Conservation (phyloP, 495 filamentous ascomycete species). For the Aspergillus ellipticus region DNA sequence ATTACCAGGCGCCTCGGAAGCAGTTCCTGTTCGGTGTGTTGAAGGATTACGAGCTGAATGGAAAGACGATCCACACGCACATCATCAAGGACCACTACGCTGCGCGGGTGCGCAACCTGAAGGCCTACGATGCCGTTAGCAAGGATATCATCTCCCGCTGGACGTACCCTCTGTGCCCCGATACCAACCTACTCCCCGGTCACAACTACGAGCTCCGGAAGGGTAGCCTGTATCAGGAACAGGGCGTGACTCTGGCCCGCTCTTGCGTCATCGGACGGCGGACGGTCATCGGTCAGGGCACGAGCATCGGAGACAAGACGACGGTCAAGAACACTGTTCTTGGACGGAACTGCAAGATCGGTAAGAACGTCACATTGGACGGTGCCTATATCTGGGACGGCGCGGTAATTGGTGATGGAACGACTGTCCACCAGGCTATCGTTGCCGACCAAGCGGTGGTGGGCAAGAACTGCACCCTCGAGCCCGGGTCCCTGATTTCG, state of each 20-base stretch:
- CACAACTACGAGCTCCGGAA: slow-evolving; percentile 69
- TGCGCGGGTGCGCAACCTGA: slow-evolving; percentile 76
- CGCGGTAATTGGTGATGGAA: slow-evolving; percentile 67
- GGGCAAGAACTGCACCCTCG: slow-evolving; percentile 64
- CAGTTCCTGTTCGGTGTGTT: slow-evolving; percentile 89
- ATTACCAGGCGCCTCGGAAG: slow-evolving; percentile 83
- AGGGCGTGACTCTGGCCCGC: slow-evolving; percentile 67
- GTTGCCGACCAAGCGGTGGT: slow-evolving; percentile 67
- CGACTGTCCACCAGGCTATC: slow-evolving; percentile 67
- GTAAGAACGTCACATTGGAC: slow-evolving; percentile 72
- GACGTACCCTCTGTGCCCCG: slow-evolving; percentile 91
- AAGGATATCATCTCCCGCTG: slow-evolving; percentile 82
- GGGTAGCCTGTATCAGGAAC: slow-evolving; percentile 66
- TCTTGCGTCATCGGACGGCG: slow-evolving; percentile 61
- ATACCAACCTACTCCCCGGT: slow-evolving; percentile 74
- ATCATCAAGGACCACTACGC: slow-evolving; percentile 75
- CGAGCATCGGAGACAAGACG: slow-evolving; percentile 69
- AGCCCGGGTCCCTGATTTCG: slow-evolving; percentile 73
- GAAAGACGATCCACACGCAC: slow-evolving; percentile 91
- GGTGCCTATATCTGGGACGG: slow-evolving; percentile 91
- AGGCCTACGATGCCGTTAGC: slow-evolving; percentile 88
- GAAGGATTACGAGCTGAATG: slow-evolving; percentile 95
- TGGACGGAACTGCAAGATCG: slow-evolving; percentile 79
- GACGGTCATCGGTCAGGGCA: slow-evolving; percentile 71
- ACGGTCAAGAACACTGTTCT: slow-evolving; percentile 69